A percentile compares a stretch with the other conserved stretches of the same genome.
These are phyloP conservation scores for Globisporangium splendens DNA, from an alignment of 352 stramenopile genomes.

Conservation along the genomic window DNA sequence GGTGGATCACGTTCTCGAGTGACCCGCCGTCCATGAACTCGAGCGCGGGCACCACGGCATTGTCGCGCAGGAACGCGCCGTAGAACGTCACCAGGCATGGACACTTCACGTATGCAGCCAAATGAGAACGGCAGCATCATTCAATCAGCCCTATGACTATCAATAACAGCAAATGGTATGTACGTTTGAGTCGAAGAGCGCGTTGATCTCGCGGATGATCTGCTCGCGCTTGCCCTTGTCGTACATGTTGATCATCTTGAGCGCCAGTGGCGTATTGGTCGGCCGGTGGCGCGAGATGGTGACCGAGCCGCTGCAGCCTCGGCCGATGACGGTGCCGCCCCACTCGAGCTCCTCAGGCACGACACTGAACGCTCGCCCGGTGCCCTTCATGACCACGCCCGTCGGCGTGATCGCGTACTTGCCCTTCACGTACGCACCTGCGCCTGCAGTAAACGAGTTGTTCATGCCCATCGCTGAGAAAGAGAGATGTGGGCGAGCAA, in stretches of 20 bases:
- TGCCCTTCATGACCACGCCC: constrained; percentile 75
- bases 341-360: constrained; percentile 77
- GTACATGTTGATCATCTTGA: constrained; percentile 90
- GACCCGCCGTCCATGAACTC: constrained; percentile 94
- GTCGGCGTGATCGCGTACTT: constrained; percentile 79
- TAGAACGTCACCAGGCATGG: constrained; percentile 89
- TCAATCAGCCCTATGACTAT: background rate
- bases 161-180: background rate
- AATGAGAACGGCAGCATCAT: too few relatives aligned
- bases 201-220: constrained; percentile 88
- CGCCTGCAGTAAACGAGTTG: constrained; percentile 72
- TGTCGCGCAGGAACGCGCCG: constrained; percentile 87
- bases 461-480: constrained; percentile 41
- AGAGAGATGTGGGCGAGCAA: constrained; percentile 7
- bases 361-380: constrained; percentile 75
- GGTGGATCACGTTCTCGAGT: constrained; percentile 84
- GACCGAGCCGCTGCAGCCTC: constrained; percentile 66
- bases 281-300: constrained; percentile 62
- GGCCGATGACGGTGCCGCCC: constrained; percentile 68
- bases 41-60: constrained; percentile 87
- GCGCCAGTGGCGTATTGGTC: constrained; percentile 71
- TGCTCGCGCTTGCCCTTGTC: constrained; percentile 84
- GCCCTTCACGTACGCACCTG: constrained; percentile 74
- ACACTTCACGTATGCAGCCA: constrained; percentile 24
- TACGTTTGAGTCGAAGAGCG: constrained; percentile 77